Base-by-base conservation (phyloP, 257 asterid species). In the Solanum virginianum region DNA sequence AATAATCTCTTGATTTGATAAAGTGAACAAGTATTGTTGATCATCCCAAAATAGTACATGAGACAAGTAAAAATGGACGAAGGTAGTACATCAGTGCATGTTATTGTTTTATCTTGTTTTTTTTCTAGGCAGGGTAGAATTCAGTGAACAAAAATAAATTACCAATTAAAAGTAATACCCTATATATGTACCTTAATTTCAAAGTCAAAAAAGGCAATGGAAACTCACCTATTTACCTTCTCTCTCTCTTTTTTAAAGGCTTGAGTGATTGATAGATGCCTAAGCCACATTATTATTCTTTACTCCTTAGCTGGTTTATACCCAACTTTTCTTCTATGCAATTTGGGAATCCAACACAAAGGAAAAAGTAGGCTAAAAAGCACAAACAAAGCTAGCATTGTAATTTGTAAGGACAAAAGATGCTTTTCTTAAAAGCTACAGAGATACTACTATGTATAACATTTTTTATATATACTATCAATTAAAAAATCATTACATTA, bases 231-330 rank as follows among this genome's bases (percentile, higher is more conserved):
- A 74, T 87, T 90, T 88, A 83, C 85, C 57, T 80, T 88, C 0
- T 22, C 41, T 36, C 0, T 16, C 2, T 60, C 10, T 10, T 83
- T 29, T 32, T 32, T 32, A 32, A 32, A 8, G 71, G 47, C 11
- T 14, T 36, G 2, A 3, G 47, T 68, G 79, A 45, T 63, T 57
- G 81, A 86, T 85, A 82, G 89, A 90, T 92, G 88, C 92, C 89
- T 80, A 86, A 86, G 87, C 89, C 86, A 77, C 63, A 15, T n/a
- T 43, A 9, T n/a, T 72, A 88, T 65, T 70, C 90, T 85, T 84
- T 84, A 70, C 91, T 80, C 56, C 92, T 85, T 68, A 55, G 95
- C 88, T 92, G 97, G 89, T 90, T 88, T 91, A 89, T 88, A 77
- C 98, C 91, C 87, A 84, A 86, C 97, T 91, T 92, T 91, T 22